These are phyloP conservation scores for Amanita thiersii DNA, from an alignment of 768 basidiomycete species.

Conservation along the genomic window DNA sequence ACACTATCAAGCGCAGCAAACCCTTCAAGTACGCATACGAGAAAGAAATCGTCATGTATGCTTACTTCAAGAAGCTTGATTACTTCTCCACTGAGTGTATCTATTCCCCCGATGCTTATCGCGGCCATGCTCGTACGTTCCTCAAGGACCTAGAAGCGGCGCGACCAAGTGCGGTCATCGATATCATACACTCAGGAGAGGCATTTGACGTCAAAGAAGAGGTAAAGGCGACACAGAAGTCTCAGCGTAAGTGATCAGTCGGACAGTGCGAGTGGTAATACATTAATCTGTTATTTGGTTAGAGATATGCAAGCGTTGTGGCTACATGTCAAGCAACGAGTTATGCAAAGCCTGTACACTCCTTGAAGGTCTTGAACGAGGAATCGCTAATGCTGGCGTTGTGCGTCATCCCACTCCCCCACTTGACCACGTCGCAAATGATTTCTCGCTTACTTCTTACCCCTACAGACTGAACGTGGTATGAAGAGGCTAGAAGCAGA, in stretches of 20 bases:
- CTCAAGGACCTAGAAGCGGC: conserved; percentile 94
- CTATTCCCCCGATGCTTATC: conserved; percentile 97
- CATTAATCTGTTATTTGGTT: conserved; percentile 8
- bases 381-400: conserved; percentile 56
- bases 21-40: conserved; percentile 99
- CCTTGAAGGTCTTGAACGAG: conserved; percentile 84
- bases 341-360: conserved; percentile 93
- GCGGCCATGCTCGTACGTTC: conserved; percentile 90
- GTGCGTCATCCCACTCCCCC: conserved; percentile 30
- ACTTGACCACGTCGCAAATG: background rate
- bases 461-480: conserved; percentile 54
- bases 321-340: conserved; percentile 94
- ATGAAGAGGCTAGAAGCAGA: conserved; percentile 53
- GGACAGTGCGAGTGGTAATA: conserved; percentile 4
- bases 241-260: conserved; percentile 55
- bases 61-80: conserved; percentile 98
- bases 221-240: conserved; percentile 76
- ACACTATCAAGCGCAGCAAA: conserved; percentile 93
- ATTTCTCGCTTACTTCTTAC: conserved; percentile 7
- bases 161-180: conserved; percentile 91
- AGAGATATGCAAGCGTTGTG: conserved; percentile 91
- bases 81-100: conserved; percentile 99
- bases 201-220: conserved; percentile 82
- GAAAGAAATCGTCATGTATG: conserved; percentile 99
- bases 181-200: conserved; percentile 96